Conservation (phyloP, 495 filamentous ascomycete genomes). For the Entonaema liquescens region DNA sequence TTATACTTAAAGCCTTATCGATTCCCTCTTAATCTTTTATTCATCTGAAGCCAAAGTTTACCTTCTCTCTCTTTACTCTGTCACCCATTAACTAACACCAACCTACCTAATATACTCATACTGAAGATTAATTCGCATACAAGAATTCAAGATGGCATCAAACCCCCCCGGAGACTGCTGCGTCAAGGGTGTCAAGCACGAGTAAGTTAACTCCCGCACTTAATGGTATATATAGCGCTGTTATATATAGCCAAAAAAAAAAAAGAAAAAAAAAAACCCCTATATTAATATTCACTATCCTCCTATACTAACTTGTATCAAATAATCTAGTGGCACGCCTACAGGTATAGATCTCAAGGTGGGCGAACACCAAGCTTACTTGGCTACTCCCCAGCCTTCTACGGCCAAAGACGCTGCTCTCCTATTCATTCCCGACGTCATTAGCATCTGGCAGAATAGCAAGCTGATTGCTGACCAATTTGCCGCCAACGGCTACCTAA, state of each 20-base stretch:
- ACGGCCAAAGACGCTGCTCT: conserved; percentile 60
- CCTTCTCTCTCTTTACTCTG: neutral
- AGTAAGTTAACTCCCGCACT: conserved; percentile 44
- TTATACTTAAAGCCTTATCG: neutral
- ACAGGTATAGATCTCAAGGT: conserved; percentile 55
- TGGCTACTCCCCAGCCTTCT: conserved; percentile 56
- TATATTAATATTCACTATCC: too few species aligned
- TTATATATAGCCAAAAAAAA: too few species aligned
- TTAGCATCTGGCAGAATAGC: conserved; percentile 78
- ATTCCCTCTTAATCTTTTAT: neutral
- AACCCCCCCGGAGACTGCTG: conserved; percentile 66
- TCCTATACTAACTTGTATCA: neutral
- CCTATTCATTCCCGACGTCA: conserved; percentile 69
- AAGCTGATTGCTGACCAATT: conserved; percentile 85
- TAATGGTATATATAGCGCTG: neutral
- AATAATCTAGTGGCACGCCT: conserved; percentile 47
- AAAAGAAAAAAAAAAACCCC: too few species aligned
- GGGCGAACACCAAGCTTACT: conserved; percentile 57
- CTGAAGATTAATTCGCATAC: neutral
- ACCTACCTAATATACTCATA: too few species aligned
- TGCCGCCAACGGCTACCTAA: conserved; percentile 82
- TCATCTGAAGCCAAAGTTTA: neutral
- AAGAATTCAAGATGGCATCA: conserved; percentile 60
- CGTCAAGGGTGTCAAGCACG: conserved; percentile 58
- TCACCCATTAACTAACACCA: too few species aligned